phyloP scores from a whole-genome alignment of 1,284 basidiomycete genomes.

The Sporisorium graminicola region DNA sequence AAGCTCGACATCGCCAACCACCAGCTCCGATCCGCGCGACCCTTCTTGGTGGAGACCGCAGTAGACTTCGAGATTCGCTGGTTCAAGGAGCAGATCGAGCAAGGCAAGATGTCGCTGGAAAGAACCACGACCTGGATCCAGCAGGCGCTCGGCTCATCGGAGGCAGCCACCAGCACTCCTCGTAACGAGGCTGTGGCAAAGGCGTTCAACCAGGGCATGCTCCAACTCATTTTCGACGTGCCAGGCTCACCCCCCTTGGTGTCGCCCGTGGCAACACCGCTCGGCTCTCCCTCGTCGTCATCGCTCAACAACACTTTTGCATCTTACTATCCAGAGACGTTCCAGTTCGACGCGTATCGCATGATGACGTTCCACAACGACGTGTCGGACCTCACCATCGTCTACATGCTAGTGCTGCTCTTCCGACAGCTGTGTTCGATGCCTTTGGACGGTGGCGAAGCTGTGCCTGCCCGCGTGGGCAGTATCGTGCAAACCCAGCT shows the following conservation, averaged over 20 bases:
- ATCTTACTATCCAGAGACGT: constrained; percentile 75
- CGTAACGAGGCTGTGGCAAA: constrained; percentile 70
- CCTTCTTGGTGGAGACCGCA: constrained; percentile 84
- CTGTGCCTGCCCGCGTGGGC: constrained; percentile 28
- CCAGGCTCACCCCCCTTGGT: constrained; percentile 71
- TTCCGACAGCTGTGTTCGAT: constrained; percentile 76
- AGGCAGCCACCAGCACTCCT: not conserved
- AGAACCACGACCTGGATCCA: constrained; percentile 78
- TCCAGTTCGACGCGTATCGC: constrained; percentile 84
- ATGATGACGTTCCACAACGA: constrained; percentile 80
- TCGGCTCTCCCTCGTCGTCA: constrained; percentile 68
- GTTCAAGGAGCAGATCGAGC: constrained; percentile 77
- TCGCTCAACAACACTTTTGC: constrained; percentile 57
- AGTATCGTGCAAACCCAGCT: constrained; percentile 48
- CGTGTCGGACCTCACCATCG: constrained; percentile 79
- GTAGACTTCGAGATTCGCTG: constrained; percentile 83
- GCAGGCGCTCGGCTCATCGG: constrained; percentile 35
- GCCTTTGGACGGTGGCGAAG: constrained; percentile 74
- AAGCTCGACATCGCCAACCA: constrained; percentile 96
- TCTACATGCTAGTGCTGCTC: constrained; percentile 84
- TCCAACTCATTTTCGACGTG: constrained; percentile 79
- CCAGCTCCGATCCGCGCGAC: constrained; percentile 87
- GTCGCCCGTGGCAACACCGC: constrained; percentile 53
- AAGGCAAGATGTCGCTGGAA: constrained; percentile 73
- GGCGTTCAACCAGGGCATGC: constrained; percentile 77